These are phyloP conservation scores for Haplosporangium gracile DNA, from an alignment of 192 early-diverging fungal species.

Conservation along the genomic window DNA sequence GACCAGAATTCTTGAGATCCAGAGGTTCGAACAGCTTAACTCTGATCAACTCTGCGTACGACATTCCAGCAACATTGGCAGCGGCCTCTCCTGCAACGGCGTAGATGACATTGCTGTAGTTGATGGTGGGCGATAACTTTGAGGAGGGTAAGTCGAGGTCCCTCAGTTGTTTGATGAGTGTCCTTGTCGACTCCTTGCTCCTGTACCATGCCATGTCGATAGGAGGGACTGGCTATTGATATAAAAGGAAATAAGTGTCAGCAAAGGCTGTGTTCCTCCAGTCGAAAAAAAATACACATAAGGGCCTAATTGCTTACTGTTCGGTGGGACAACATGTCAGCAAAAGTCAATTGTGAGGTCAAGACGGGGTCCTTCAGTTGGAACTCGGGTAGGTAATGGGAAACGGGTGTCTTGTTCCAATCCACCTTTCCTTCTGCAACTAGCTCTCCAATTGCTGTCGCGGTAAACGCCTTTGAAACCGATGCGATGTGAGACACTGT, in stretches of 20 bases:
- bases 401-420: constrained; percentile 15
- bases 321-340: constrained; percentile 22
- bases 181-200: background rate
- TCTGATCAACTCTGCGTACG: background rate
- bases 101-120: constrained; percentile 17
- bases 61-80: background rate
- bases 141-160: constrained; percentile 6
- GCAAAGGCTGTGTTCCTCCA: no score
- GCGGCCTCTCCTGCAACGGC: constrained; percentile 14
- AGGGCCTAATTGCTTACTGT: constrained; percentile 7
- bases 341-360: constrained; percentile 25
- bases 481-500: constrained; percentile 18
- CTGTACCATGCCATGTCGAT: constrained; percentile 15
- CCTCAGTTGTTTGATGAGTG: constrained; percentile 11
- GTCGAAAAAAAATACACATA: no score
- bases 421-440: constrained; percentile 21
- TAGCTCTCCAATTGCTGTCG: constrained; percentile 14
- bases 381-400: constrained; percentile 23
- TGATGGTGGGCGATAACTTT: background rate
- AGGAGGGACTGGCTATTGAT: background rate
- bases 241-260: no score
- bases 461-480: constrained; percentile 19
- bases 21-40: background rate
- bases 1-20: constrained; percentile 1
- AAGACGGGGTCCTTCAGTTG: constrained; percentile 26